Conservation (phyloP, 1,284 basidiomycete species). For the Athelia psychrophila region DNA sequence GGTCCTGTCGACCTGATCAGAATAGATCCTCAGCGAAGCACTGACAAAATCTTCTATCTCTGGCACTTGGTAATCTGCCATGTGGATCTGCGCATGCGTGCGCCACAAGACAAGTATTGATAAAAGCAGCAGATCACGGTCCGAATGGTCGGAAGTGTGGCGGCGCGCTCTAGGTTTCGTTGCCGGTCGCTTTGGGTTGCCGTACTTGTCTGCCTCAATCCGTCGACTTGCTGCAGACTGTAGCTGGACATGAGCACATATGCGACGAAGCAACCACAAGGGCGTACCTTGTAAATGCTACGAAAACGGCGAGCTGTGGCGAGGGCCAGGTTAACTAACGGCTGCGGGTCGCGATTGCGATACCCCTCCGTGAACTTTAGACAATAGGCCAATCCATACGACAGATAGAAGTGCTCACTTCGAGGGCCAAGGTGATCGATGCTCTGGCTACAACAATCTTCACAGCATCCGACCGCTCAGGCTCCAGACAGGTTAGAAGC, state of each 20-base stretch:
- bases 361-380: too few relatives aligned
- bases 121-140: slow-evolving; percentile 65
- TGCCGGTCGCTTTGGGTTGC: slow-evolving; percentile 51
- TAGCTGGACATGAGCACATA: slow-evolving; percentile 10
- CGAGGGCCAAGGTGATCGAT: slow-evolving; percentile 47
- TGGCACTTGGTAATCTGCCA: slow-evolving; percentile 28
- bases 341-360: slow-evolving; percentile 8
- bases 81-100: slow-evolving; percentile 50
- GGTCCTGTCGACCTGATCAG: slow-evolving; percentile 55
- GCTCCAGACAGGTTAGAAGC: slow-evolving; percentile 64
- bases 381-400: not conserved
- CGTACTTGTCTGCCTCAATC: slow-evolving; percentile 56
- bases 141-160: slow-evolving; percentile 53
- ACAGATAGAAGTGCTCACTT: slow-evolving; percentile 30
- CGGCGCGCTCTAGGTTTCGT: slow-evolving; percentile 59
- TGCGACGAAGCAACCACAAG: slow-evolving; percentile 1
- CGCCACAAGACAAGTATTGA: slow-evolving; percentile 67
- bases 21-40: slow-evolving; percentile 52
- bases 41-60: slow-evolving; percentile 46
- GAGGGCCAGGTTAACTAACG: slow-evolving; percentile 44
- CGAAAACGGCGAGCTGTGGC: slow-evolving; percentile 47
- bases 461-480: slow-evolving; percentile 75
- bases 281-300: slow-evolving; percentile 52
- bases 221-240: slow-evolving; percentile 46
- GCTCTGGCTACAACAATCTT: slow-evolving; percentile 80